Percentiles rank a stretch among this genome's conserved stretches.
Conservation (phyloP, 2,329 filamentous ascomycete species). For the Apiospora arundinis region DNA sequence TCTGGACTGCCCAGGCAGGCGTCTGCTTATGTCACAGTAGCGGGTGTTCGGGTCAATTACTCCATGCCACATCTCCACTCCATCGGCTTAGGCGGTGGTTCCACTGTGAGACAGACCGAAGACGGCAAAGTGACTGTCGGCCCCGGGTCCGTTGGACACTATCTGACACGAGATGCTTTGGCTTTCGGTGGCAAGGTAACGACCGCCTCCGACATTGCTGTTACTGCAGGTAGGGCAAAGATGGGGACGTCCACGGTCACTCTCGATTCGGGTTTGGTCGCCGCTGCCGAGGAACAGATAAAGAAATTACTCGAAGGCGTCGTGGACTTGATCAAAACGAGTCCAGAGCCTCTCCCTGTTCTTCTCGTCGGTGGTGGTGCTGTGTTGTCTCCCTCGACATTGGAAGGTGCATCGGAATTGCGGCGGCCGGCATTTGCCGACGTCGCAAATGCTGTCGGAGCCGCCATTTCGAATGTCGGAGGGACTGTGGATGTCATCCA, state of each 20-base stretch:
- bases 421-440: conserved; percentile 59
- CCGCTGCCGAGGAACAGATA: conserved; percentile 47
- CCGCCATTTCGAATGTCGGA: conserved; percentile 54
- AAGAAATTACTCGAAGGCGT: conserved; percentile 60
- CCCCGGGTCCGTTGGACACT: conserved; percentile 64
- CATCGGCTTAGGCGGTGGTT: conserved; percentile 63
- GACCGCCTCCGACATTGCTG: conserved; percentile 62
- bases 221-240: conserved; percentile 36
- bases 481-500: conserved; percentile 4
- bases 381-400: conserved; percentile 56
- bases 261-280: conserved; percentile 42
- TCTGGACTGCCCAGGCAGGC: conserved; percentile 67
- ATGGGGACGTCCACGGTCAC: conserved; percentile 44
- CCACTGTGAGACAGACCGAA: conserved; percentile 49
- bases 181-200: conserved; percentile 60
- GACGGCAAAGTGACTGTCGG: conserved; percentile 52
- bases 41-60: conserved; percentile 66
- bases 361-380: conserved; percentile 67
- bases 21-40: conserved; percentile 63
- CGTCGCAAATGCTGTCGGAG: conserved; percentile 68
- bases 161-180: conserved; percentile 55
- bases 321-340: conserved; percentile 66
- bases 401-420: conserved; percentile 58
- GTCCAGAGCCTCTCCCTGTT: conserved; percentile 59
- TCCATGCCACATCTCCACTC: conserved; percentile 60